Evolutionary conservation across 2,329 filamentous ascomycete genomes (phyloP).

Genomic region (Madurella mycetomatis): DNA sequence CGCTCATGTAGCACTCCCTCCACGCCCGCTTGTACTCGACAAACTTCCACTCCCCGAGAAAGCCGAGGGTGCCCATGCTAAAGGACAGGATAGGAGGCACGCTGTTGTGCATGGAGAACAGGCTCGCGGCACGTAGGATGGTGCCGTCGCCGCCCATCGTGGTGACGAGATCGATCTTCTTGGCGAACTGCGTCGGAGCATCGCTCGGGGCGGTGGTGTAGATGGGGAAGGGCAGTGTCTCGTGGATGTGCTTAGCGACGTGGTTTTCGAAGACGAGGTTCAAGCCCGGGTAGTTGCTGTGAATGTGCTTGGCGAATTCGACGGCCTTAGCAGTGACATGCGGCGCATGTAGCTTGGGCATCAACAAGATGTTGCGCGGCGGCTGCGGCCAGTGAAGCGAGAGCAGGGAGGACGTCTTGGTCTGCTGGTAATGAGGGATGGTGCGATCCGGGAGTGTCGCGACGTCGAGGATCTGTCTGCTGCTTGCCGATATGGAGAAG

Average conservation of each 20-base stretch:
- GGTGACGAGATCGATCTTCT: slow-evolving; percentile 81
- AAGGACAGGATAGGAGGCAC: slow-evolving; percentile 93
- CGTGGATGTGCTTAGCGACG: slow-evolving; percentile 68
- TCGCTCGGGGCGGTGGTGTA: slow-evolving; percentile 53
- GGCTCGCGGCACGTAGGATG: slow-evolving; percentile 76
- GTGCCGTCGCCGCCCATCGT: slow-evolving; percentile 94
- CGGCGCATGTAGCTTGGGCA: slow-evolving; percentile 55
- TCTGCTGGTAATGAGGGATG: slow-evolving; percentile 61
- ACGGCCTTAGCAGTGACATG: slow-evolving; percentile 50
- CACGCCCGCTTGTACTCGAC: slow-evolving; percentile 88
- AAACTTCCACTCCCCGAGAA: slow-evolving; percentile 96
- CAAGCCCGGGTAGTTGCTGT: slow-evolving; percentile 71
- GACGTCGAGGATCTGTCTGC: slow-evolving; percentile 47
- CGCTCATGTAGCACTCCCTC: slow-evolving; percentile 84
- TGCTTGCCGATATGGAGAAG: slow-evolving; percentile 47
- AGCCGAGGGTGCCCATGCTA: slow-evolving; percentile 94
- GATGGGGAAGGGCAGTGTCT: slow-evolving; percentile 66
- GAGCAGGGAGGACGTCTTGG: slow-evolving; percentile 48
- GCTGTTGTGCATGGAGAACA: slow-evolving; percentile 74
- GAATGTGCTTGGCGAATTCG: slow-evolving; percentile 65
- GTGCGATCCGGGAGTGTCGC: slow-evolving; percentile 50
- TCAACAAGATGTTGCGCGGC: slow-evolving; percentile 53
- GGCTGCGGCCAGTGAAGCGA: slow-evolving; percentile 52
- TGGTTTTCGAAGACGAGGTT: slow-evolving; percentile 79
- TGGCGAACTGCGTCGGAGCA: slow-evolving; percentile 53